Percentiles rank a stretch among this genome's conserved stretches.
phyloP scores from a whole-genome alignment of 768 basidiomycete genomes.

The Calocybe indica region DNA sequence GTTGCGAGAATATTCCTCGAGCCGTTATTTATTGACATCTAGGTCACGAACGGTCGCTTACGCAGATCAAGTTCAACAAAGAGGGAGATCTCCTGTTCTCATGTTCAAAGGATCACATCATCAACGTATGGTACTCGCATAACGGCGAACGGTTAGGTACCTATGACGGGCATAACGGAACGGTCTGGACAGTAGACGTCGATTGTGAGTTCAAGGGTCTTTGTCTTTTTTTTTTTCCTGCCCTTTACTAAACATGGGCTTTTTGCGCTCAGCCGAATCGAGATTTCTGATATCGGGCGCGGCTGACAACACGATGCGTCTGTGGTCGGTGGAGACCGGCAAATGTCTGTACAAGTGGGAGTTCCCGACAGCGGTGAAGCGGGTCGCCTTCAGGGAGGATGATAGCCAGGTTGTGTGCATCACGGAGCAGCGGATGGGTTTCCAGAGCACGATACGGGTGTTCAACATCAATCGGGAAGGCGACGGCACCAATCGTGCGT shows the following conservation, averaged over 20 bases:
- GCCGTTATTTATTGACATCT: conserved; percentile 13
- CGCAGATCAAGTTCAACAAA: conserved; percentile 94
- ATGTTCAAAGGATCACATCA: conserved; percentile 90
- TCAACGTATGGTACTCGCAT: conserved; percentile 96
- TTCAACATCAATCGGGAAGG: conserved; percentile 82
- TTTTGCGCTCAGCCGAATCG: conserved; percentile 53
- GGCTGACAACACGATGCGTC: conserved; percentile 87
- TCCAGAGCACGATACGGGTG: conserved; percentile 85
- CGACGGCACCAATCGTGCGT: conserved; percentile 78
- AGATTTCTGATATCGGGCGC: conserved; percentile 85
- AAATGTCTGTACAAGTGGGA: conserved; percentile 96
- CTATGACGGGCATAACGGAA: conserved; percentile 93
- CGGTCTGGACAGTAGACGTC: conserved; percentile 94
- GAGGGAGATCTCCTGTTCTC: conserved; percentile 97
- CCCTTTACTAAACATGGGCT: background rate
- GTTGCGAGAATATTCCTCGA: background rate
- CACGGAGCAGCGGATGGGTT: conserved; percentile 96
- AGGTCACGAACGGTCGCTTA: conserved; percentile 97
- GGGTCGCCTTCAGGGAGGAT: conserved; percentile 87
- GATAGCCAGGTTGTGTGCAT: conserved; percentile 84
- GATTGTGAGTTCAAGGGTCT: conserved; percentile 62
- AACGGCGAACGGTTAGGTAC: conserved; percentile 98
- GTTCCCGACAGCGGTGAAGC: conserved; percentile 96
- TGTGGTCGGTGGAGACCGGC: conserved; percentile 87
- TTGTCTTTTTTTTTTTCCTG: background rate